Evolutionary conservation across 2,329 filamentous ascomycete species (phyloP).

Genomic region (Neurospora crassa): DNA sequence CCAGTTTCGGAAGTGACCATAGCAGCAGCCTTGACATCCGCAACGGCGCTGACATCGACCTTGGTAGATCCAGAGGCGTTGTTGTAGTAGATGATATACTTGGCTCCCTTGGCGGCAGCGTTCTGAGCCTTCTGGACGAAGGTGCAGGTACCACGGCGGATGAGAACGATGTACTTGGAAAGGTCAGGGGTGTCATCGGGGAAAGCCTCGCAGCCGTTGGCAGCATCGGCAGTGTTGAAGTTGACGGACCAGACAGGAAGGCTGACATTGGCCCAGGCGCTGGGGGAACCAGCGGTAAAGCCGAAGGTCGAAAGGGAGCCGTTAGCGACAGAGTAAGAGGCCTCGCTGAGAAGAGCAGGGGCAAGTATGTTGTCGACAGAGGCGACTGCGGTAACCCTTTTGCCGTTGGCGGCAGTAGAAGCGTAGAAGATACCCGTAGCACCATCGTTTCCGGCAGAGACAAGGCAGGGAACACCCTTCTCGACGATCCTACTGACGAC

Average conservation of each 20-base stretch:
- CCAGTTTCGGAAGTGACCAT: conserved; percentile 34
- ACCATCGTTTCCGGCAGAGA: conserved; percentile 45
- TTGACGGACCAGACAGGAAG: conserved; percentile 41
- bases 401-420: conserved; percentile 37
- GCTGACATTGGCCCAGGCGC: conserved; percentile 33
- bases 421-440: conserved; percentile 38
- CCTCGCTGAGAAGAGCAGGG: conserved; percentile 32
- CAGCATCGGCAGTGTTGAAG: conserved; percentile 36
- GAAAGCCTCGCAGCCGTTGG: conserved; percentile 42
- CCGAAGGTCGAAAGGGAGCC: conserved; percentile 28
- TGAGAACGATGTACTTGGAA: conserved; percentile 45
- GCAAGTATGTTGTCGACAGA: conserved; percentile 39
- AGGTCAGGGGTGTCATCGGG: conserved; percentile 47
- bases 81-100: conserved; percentile 55
- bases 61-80: conserved; percentile 29
- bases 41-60: conserved; percentile 24
- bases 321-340: conserved; percentile 30
- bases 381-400: conserved; percentile 36
- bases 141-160: conserved; percentile 48
- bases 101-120: conserved; percentile 43
- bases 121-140: conserved; percentile 45
- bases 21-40: conserved; percentile 26
- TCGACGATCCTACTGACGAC: conserved; percentile 43
- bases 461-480: conserved; percentile 40
- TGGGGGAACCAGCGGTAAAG: conserved; percentile 32